These are phyloP conservation scores for Citrus glauca DNA, from an alignment of 345 rosid genomes.

Conservation along the genomic window DNA sequence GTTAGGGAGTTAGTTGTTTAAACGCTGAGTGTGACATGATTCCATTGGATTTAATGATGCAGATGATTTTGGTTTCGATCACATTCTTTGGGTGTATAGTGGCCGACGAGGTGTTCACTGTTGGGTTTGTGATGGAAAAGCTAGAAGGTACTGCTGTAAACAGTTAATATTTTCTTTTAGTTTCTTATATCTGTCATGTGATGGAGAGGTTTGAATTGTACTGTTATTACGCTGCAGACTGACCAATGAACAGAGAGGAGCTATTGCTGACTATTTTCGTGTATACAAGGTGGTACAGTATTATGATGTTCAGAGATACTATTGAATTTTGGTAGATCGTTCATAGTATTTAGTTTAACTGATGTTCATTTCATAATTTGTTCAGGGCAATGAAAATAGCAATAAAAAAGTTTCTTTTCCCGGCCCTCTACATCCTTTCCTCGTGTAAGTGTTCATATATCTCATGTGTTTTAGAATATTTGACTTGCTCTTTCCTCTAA, in stretches of 20 bases:
- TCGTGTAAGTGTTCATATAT: conserved; percentile 51
- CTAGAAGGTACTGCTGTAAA: conserved; percentile 57
- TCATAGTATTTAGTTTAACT: background rate
- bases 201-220: background rate
- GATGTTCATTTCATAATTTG: conserved; percentile 10
- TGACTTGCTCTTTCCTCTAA: conserved; percentile 3
- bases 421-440: conserved; percentile 87
- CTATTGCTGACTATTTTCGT: conserved; percentile 85
- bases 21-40: background rate
- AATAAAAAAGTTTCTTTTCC: conserved; percentile 63
- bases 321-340: background rate
- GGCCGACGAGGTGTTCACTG: conserved; percentile 98
- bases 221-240: conserved; percentile 41
- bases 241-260: conserved; percentile 85
- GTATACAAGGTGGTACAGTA: conserved; percentile 60
- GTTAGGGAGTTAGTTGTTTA: background rate
- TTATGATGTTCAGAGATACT: background rate
- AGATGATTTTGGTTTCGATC: conserved; percentile 93
- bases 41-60: conserved; percentile 20
- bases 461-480: background rate
- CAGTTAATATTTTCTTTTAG: background rate
- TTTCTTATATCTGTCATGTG: background rate
- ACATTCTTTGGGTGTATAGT: conserved; percentile 91
- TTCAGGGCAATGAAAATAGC: conserved; percentile 85
- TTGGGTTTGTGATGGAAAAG: conserved; percentile 96